Evolutionary conservation across 163 green algal species (phyloP).

Genomic region (Volvox carteri): DNA sequence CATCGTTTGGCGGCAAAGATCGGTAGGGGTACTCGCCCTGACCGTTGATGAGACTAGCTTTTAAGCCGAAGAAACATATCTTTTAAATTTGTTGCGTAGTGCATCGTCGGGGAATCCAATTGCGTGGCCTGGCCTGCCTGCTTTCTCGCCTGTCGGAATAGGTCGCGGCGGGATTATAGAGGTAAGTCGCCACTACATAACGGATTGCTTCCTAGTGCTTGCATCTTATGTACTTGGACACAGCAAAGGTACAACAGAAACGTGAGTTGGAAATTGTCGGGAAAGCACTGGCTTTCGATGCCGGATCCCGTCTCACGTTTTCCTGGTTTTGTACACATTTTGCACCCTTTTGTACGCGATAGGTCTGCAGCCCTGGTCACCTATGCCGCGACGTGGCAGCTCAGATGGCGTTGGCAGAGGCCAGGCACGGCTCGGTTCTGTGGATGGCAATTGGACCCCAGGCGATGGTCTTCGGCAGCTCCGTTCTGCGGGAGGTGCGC

Average conservation of each 20-base stretch:
- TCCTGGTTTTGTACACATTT: too few relatives aligned
- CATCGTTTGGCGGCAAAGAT: conserved; percentile 1
- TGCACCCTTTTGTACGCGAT: too few relatives aligned
- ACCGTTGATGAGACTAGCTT: too few relatives aligned
- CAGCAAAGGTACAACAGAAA: too few relatives aligned
- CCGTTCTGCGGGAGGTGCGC: not conserved
- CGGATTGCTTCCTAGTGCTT: too few relatives aligned
- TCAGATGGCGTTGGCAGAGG: conserved; percentile 16
- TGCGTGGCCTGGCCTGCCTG: conserved; percentile 12
- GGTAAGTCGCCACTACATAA: too few relatives aligned
- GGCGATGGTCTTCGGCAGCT: not conserved
- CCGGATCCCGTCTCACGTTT: too few relatives aligned
- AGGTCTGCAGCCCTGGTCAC: conserved; percentile 44
- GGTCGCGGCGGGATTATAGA: conserved; percentile 23
- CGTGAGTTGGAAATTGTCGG: too few relatives aligned
- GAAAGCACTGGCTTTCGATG: too few relatives aligned
- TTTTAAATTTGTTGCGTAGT: not conserved
- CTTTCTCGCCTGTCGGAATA: not conserved
- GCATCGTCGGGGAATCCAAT: not conserved
- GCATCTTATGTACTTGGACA: too few relatives aligned
- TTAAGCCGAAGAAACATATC: too few relatives aligned
- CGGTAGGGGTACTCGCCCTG: not conserved
- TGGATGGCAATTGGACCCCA: conserved; percentile 32
- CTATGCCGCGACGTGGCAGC: conserved; percentile 1
- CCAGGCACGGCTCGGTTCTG: not conserved